A percentile compares a stretch with the other conserved stretches of the same genome.
Conservation (phyloP, 2,329 filamentous ascomycete species). For the Fusarium marasasianum region DNA sequence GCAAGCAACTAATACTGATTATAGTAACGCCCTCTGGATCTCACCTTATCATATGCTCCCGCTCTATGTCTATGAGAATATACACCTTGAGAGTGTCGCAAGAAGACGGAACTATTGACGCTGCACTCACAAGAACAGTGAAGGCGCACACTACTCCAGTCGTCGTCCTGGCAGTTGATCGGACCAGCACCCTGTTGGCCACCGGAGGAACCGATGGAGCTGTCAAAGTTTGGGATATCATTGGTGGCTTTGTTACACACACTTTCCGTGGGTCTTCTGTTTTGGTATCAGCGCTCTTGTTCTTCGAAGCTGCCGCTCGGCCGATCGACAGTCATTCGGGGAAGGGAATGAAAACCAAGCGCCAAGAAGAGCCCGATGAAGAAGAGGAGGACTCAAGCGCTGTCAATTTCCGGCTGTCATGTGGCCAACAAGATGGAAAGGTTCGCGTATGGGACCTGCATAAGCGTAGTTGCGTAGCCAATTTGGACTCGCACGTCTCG, state of each 20-base stretch:
- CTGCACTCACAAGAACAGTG: conserved; percentile 78
- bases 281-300: conserved; percentile 87
- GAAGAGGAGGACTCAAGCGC: conserved; percentile 55
- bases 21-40: conserved; percentile 87
- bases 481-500: conserved; percentile 91
- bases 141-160: conserved; percentile 94
- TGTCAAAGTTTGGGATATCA: conserved; percentile 97
- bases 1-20: conserved; percentile 22
- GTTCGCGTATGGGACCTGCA: conserved; percentile 91
- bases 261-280: conserved; percentile 94
- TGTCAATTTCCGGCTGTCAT: conserved; percentile 80
- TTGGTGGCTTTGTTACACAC: conserved; percentile 89
- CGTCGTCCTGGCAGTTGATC: conserved; percentile 84
- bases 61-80: conserved; percentile 95
- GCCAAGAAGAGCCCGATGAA: conserved; percentile 50
- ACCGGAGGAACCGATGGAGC: conserved; percentile 93
- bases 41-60: conserved; percentile 89
- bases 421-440: conserved; percentile 93
- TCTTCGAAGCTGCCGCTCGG: conserved; percentile 78
- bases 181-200: conserved; percentile 87
- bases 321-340: conserved; percentile 42
- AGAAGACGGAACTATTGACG: conserved; percentile 66
- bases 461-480: conserved; percentile 79
- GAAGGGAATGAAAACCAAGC: conserved; percentile 50
- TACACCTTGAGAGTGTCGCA: conserved; percentile 74